Evolutionary conservation across 176 grass and related monocot species (phyloP).

Genomic region (Triticum monococcum): DNA sequence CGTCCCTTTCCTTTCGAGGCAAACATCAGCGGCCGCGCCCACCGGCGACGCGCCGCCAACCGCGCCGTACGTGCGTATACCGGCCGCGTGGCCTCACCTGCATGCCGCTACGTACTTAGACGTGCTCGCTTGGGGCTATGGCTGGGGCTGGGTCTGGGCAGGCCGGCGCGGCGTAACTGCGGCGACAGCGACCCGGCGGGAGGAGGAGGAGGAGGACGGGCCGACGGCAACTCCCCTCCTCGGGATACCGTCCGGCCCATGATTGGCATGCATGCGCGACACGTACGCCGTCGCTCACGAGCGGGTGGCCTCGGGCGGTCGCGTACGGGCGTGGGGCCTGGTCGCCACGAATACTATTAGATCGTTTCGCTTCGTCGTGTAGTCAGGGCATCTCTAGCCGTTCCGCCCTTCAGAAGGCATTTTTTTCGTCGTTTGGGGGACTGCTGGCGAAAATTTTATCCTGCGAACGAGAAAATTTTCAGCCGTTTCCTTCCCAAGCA

Average conservation of each 20-base stretch:
- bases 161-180: not conserved
- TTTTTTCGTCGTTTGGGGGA: too few species aligned
- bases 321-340: not conserved
- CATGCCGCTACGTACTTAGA: too few species aligned
- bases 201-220: not conserved
- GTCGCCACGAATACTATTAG: too few species aligned
- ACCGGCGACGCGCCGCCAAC: not conserved
- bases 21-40: too few species aligned
- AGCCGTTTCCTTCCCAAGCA: too few species aligned
- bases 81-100: not conserved
- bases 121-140: not conserved
- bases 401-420: too few species aligned
- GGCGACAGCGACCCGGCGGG: not conserved
- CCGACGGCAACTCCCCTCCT: not conserved
- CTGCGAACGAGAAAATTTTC: too few species aligned
- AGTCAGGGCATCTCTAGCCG: too few species aligned
- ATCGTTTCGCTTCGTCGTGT: too few species aligned
- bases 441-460: too few species aligned
- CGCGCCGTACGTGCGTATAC: not conserved
- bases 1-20: not conserved
- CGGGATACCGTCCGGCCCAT: not conserved
- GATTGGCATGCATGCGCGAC: slow-evolving; percentile 33
- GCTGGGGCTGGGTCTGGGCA: too few species aligned
- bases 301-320: not conserved
- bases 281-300: not conserved